Conservation (phyloP, 495 filamentous ascomycete genomes). For the Pyronema domesticum region DNA sequence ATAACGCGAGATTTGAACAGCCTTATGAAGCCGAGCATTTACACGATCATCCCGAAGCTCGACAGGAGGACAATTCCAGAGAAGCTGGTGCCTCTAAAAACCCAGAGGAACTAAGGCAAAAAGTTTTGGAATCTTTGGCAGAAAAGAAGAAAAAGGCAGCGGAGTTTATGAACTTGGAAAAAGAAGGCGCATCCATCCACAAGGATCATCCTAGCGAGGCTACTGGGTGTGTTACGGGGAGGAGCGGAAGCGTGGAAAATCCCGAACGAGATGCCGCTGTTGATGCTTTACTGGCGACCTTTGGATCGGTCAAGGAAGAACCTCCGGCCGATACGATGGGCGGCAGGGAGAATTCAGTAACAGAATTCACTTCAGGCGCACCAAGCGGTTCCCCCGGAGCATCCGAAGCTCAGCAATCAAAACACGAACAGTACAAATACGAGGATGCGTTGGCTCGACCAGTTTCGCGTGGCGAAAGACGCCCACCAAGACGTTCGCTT, state of each 20-base stretch:
- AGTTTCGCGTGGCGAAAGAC: background rate
- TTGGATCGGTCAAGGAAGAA: conserved; percentile 17
- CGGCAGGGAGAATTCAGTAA: background rate
- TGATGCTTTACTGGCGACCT: conserved; percentile 14
- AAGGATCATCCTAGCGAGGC: conserved; percentile 12
- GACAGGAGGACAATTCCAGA: background rate
- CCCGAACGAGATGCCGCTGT: conserved; percentile 24
- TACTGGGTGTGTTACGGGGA: conserved; percentile 7
- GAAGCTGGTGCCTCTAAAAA: conserved; percentile 9
- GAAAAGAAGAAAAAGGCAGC: conserved; percentile 25
- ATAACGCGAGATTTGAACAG: background rate
- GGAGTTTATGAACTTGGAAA: conserved; percentile 23
- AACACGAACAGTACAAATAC: conserved; percentile 3
- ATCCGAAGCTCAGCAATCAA: conserved; percentile 3
- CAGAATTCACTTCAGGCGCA: background rate
- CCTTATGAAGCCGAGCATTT: background rate
- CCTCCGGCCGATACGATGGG: background rate
- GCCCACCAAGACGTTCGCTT: background rate
- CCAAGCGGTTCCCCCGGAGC: background rate
- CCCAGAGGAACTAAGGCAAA: conserved; percentile 8
- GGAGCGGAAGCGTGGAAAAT: conserved; percentile 11
- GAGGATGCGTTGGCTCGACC: background rate
- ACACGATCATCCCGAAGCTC: background rate
- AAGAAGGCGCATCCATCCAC: conserved; percentile 17
- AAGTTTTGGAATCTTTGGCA: conserved; percentile 19